These are phyloP conservation scores for Euryodendron excelsum DNA, from an alignment of 148 eudicot species.

Conservation along the genomic window DNA sequence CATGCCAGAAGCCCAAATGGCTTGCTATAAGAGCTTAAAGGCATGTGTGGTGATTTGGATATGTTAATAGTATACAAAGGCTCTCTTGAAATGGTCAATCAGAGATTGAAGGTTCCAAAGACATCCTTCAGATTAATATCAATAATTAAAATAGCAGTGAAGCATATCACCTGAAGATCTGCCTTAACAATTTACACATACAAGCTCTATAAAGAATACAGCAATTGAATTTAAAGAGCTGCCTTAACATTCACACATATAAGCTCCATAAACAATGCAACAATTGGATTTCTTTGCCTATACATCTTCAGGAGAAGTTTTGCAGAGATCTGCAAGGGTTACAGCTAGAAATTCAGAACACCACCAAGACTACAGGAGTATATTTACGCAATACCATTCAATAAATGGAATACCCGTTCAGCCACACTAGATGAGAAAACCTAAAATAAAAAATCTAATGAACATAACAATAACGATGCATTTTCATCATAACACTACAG, in stretches of 20 bases:
- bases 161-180: too few species aligned
- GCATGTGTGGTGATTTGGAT: too few species aligned
- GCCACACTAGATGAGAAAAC: not conserved
- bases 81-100: too few species aligned
- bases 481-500: not conserved
- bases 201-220: too few species aligned
- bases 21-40: too few species aligned
- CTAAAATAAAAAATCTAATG: not conserved
- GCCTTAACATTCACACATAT: not conserved
- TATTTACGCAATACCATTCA: not conserved
- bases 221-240: not conserved
- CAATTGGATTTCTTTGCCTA: not conserved
- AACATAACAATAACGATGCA: not conserved
- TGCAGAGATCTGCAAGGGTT: too few species aligned
- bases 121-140: too few species aligned
- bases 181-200: too few species aligned
- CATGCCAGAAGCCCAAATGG: too few species aligned
- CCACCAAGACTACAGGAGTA: not conserved
- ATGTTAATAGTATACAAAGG: too few species aligned
- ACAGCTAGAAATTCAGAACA: not conserved
- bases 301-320: not conserved
- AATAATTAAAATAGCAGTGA: too few species aligned
- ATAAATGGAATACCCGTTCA: not conserved
- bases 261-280: not conserved
- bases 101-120: too few species aligned